Evolutionary conservation across 345 rosid species (phyloP).

Genomic region (Combretum micranthum): DNA sequence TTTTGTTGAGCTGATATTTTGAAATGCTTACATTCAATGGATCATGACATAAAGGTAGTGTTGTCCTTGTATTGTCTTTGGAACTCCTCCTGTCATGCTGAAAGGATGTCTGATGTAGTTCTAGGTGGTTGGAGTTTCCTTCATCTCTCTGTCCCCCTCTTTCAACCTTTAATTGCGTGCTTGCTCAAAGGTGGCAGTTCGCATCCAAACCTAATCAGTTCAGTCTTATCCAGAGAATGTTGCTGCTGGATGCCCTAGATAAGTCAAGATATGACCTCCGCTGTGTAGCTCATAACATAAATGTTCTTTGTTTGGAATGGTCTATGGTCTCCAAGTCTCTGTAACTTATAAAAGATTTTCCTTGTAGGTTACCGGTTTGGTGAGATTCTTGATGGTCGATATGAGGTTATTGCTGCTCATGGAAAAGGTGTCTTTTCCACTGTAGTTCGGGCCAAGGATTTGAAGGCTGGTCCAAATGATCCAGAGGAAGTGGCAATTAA

Average conservation of each 20-base stretch:
- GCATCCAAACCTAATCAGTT: no score
- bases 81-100: no score
- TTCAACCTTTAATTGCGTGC: not conserved
- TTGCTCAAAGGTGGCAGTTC: no score
- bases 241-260: no score
- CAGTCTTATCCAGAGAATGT: no score
- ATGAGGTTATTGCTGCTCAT: slow-evolving; percentile 93
- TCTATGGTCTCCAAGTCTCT: not conserved
- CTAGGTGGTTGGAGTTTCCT: not conserved
- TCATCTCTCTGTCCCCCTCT: not conserved
- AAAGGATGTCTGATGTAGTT: no score
- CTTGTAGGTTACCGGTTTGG: slow-evolving; percentile 84
- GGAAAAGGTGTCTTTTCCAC: slow-evolving; percentile 98
- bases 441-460: slow-evolving; percentile 89
- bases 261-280: no score
- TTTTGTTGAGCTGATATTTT: no score
- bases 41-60: no score
- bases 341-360: slow-evolving; percentile 4
- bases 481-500: slow-evolving; percentile 94
- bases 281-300: no score
- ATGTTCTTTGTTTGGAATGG: not conserved
- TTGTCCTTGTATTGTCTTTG: no score
- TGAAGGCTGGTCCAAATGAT: slow-evolving; percentile 58
- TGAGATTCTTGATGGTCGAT: slow-evolving; percentile 87
- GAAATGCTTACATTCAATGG: not conserved